These are phyloP conservation scores for Aspergillaceae sp. DNA, from an alignment of 2,329 filamentous ascomycete species.

Conservation along the genomic window DNA sequence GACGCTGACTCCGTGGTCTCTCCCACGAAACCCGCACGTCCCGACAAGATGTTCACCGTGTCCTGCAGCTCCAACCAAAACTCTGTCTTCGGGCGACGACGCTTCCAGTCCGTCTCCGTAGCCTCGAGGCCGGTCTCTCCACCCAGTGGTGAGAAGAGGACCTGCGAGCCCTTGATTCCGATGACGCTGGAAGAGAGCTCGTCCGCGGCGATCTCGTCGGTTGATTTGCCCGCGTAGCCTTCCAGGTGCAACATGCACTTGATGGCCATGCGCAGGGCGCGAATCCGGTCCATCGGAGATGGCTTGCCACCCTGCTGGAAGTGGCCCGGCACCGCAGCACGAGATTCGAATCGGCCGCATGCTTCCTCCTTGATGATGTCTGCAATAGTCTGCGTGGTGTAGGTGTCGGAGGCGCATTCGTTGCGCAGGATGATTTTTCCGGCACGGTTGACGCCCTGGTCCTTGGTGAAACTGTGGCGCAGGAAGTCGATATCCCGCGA, in stretches of 20 bases:
- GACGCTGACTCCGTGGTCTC: constrained; percentile 16
- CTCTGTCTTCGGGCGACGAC: constrained; percentile 71
- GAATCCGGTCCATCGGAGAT: constrained; percentile 90
- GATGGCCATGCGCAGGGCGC: constrained; percentile 84
- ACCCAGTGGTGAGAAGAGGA: constrained; percentile 76
- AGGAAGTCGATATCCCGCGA: constrained; percentile 82
- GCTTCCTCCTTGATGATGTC: constrained; percentile 94
- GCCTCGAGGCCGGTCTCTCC: constrained; percentile 59
- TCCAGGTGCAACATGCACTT: constrained; percentile 92
- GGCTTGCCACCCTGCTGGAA: constrained; percentile 91
- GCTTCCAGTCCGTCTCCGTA: constrained; percentile 85
- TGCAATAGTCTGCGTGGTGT: constrained; percentile 86
- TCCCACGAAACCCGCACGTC: constrained; percentile 45
- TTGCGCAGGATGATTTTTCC: constrained; percentile 95
- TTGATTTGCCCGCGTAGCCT: constrained; percentile 57
- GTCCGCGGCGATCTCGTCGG: constrained; percentile 63
- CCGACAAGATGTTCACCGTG: constrained; percentile 76
- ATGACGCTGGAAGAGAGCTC: constrained; percentile 71
- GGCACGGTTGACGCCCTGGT: constrained; percentile 79
- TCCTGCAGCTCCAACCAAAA: constrained; percentile 78
- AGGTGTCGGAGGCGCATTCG: constrained; percentile 83
- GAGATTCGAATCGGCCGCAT: constrained; percentile 81
- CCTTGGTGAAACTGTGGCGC: constrained; percentile 72
- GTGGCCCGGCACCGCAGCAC: constrained; percentile 85
- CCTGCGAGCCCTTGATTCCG: constrained; percentile 80